Conservation (phyloP, 78 protist species). For the Cavenderia fasciculata region DNA sequence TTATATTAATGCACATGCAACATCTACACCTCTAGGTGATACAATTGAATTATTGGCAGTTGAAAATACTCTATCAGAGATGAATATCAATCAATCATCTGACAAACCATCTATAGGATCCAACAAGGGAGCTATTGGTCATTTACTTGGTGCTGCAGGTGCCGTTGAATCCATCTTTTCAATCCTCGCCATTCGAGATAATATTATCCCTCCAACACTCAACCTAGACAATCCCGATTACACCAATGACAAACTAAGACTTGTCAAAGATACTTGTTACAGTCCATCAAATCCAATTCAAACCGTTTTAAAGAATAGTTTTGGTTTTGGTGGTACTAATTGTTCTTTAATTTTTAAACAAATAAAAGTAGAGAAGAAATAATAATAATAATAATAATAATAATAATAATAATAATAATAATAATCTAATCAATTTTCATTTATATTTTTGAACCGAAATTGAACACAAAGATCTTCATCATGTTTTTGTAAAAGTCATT, state of each 20-base stretch:
- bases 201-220: constrained; percentile 82
- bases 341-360: constrained; percentile 76
- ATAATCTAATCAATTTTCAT: not conserved
- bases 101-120: no score
- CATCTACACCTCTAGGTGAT: constrained; percentile 96
- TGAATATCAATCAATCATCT: no score
- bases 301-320: constrained; percentile 89
- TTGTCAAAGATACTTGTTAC: constrained; percentile 8
- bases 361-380: not conserved
- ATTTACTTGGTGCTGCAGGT: constrained; percentile 98
- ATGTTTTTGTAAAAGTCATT: no score
- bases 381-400: not conserved
- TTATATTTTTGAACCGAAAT: no score
- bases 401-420: not conserved
- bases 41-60: constrained; percentile 86
- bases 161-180: constrained; percentile 92
- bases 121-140: constrained; percentile 94
- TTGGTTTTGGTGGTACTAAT: constrained; percentile 97
- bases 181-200: constrained; percentile 69
- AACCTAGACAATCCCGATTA: constrained; percentile 44
- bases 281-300: constrained; percentile 19
- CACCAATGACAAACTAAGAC: not conserved
- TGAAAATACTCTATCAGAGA: not conserved
- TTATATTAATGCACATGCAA: constrained; percentile 97
- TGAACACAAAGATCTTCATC: no score